A percentile compares a stretch with the other conserved stretches of the same genome.
Evolutionary conservation across 257 asterid genomes (phyloP).

Genomic region (Ajuga chamaepitys): DNA sequence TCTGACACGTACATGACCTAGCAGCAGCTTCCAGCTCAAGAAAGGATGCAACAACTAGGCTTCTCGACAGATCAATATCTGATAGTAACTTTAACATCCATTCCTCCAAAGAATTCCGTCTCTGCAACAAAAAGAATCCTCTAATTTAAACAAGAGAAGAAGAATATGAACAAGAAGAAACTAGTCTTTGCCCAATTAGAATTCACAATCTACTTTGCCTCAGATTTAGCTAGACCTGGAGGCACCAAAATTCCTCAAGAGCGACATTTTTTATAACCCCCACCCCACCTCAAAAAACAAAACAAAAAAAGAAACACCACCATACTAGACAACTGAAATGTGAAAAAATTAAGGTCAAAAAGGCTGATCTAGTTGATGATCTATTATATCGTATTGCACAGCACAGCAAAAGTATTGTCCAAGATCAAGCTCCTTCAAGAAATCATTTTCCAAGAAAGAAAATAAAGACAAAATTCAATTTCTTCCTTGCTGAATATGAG

Average conservation of each 20-base stretch:
- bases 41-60: constrained; percentile 76
- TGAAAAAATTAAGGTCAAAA: neutral
- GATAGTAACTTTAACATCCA: constrained; percentile 89
- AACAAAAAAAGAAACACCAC: no score
- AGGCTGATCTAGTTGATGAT: constrained; percentile 8
- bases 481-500: constrained; percentile 3
- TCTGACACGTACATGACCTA: constrained; percentile 62
- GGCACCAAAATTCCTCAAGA: neutral
- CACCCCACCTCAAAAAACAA: neutral
- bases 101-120: constrained; percentile 83
- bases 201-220: neutral
- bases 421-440: constrained; percentile 11
- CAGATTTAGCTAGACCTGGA: constrained; percentile 8
- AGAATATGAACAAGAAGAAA: neutral
- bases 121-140: constrained; percentile 43
- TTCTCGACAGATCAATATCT: constrained; percentile 83
- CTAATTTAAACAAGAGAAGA: constrained; percentile 2
- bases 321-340: neutral
- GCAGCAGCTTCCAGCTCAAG: constrained; percentile 99
- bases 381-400: neutral
- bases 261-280: neutral
- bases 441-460: constrained; percentile 6
- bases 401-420: neutral
- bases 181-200: constrained; percentile 1
- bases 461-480: neutral